These are phyloP conservation scores for Yamadazyma aaseri DNA, from an alignment of 1,139 yeast genomes.

Conservation along the genomic window DNA sequence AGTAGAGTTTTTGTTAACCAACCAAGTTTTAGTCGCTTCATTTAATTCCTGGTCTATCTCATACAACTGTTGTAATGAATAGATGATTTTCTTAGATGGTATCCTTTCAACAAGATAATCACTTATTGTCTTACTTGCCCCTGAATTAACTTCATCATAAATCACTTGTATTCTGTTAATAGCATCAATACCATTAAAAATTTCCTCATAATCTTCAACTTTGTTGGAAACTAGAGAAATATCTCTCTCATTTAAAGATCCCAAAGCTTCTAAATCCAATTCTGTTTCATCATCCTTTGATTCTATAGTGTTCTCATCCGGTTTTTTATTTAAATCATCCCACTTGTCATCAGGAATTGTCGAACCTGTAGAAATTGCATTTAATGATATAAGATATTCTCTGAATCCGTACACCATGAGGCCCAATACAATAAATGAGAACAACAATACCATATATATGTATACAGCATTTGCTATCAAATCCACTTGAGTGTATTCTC, in stretches of 20 bases:
- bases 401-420: slow-evolving; percentile 25
- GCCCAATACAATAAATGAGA: slow-evolving; percentile 21
- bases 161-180: slow-evolving; percentile 13
- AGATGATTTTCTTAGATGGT: slow-evolving; percentile 6
- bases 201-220: not conserved
- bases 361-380: slow-evolving; percentile 3
- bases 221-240: not conserved
- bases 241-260: slow-evolving; percentile 6
- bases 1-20: slow-evolving; percentile 1
- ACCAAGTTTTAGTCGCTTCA: not conserved
- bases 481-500: slow-evolving; percentile 12
- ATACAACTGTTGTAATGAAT: slow-evolving; percentile 15
- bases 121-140: slow-evolving; percentile 5
- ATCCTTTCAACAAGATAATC: slow-evolving; percentile 4
- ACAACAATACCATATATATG: slow-evolving; percentile 26
- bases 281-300: slow-evolving; percentile 5
- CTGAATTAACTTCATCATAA: slow-evolving; percentile 14
- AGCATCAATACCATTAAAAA: slow-evolving; percentile 10
- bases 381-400: slow-evolving; percentile 24
- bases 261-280: slow-evolving; percentile 10
- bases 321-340: no score
- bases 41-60: slow-evolving; percentile 9
- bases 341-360: slow-evolving; percentile 2
- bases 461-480: slow-evolving; percentile 30
- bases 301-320: no score